Conservation (phyloP, 768 basidiomycete species). For the Kockovaella imperatae region DNA sequence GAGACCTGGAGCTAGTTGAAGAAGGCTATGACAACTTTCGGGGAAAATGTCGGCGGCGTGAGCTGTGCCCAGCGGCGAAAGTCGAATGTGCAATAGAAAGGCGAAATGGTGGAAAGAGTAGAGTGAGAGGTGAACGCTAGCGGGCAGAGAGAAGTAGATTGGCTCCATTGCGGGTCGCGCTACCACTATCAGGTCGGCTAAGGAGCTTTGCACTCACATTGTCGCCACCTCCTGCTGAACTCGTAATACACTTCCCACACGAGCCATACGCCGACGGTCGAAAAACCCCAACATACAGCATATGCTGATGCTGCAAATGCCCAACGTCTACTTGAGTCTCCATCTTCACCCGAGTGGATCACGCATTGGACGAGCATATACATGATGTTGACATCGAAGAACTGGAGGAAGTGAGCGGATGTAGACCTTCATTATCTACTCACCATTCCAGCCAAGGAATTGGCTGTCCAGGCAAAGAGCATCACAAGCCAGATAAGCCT, state of each 20-base stretch:
- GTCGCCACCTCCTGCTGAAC: slow-evolving; percentile 42
- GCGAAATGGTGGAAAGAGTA: slow-evolving; percentile 75
- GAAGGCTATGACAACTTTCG: slow-evolving; percentile 75
- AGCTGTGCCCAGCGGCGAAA: slow-evolving; percentile 51
- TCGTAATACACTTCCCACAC: slow-evolving; percentile 51
- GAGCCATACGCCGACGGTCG: slow-evolving; percentile 64
- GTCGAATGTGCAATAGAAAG: slow-evolving; percentile 72
- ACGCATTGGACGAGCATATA: slow-evolving; percentile 78
- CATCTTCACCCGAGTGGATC: slow-evolving; percentile 1
- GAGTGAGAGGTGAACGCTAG: slow-evolving; percentile 65
- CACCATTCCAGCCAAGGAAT: slow-evolving; percentile 23
- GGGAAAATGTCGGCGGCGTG: slow-evolving; percentile 56
- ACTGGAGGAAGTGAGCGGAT: slow-evolving; percentile 41
- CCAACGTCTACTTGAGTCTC: slow-evolving; percentile 58
- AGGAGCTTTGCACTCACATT: slow-evolving; percentile 27
- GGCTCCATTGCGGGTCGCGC: slow-evolving; percentile 76
- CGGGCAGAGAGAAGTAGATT: slow-evolving; percentile 73
- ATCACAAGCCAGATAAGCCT: slow-evolving; percentile 20
- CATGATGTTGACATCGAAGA: slow-evolving; percentile 81
- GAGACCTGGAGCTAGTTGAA: slow-evolving; percentile 77
- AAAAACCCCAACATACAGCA: slow-evolving; percentile 68
- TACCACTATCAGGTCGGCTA: slow-evolving; percentile 35
- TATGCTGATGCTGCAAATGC: slow-evolving; percentile 74
- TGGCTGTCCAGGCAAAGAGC: slow-evolving; percentile 17
- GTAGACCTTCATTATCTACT: slow-evolving; percentile 3